Percentiles rank a stretch among this genome's conserved stretches.
These are phyloP conservation scores for Populus hybrid DNA, from an alignment of 441 rosid genomes.

Conservation along the genomic window DNA sequence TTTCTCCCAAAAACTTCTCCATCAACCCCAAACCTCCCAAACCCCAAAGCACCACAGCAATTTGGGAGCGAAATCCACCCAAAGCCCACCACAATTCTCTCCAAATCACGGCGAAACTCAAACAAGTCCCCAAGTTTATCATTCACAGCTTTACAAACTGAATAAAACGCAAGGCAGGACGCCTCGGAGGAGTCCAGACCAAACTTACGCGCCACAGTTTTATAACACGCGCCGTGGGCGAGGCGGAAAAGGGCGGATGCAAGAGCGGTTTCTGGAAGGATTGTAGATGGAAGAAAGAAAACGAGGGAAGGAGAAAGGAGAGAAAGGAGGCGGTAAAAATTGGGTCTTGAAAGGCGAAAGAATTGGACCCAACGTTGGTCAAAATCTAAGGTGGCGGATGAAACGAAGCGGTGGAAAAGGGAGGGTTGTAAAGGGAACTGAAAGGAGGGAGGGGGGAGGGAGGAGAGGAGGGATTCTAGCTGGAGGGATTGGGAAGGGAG, in stretches of 20 bases:
- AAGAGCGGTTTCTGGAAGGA: constrained; percentile 42
- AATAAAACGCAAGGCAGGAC: constrained; percentile 64
- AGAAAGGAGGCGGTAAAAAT: constrained; percentile 37
- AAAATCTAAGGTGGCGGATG: constrained; percentile 27
- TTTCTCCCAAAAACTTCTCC: constrained; percentile 42
- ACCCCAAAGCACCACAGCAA: constrained; percentile 71
- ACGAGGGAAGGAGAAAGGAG: constrained; percentile 36
- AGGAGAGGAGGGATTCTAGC: constrained; percentile 47
- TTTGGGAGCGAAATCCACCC: constrained; percentile 55
- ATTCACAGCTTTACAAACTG: constrained; percentile 52
- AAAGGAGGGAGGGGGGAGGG: constrained; percentile 27
- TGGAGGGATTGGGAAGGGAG: constrained; percentile 51
- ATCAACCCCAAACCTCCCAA: constrained; percentile 47
- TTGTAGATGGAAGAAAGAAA: constrained; percentile 28
- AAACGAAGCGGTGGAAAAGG: constrained; percentile 41
- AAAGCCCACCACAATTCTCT: constrained; percentile 46
- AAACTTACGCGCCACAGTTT: constrained; percentile 38
- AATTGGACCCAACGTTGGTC: constrained; percentile 52
- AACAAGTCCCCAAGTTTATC: constrained; percentile 44
- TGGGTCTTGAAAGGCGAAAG: constrained; percentile 56
- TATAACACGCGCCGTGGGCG: constrained; percentile 59
- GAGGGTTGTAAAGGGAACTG: constrained; percentile 14
- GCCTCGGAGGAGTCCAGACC: constrained; percentile 42
- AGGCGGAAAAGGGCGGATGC: constrained; percentile 71
- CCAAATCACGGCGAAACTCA: constrained; percentile 33